A percentile compares a stretch with the other conserved stretches of the same genome.
Evolutionary conservation across 805 yeast genomes (phyloP).

Genomic region (Saturnispora hagleri): DNA sequence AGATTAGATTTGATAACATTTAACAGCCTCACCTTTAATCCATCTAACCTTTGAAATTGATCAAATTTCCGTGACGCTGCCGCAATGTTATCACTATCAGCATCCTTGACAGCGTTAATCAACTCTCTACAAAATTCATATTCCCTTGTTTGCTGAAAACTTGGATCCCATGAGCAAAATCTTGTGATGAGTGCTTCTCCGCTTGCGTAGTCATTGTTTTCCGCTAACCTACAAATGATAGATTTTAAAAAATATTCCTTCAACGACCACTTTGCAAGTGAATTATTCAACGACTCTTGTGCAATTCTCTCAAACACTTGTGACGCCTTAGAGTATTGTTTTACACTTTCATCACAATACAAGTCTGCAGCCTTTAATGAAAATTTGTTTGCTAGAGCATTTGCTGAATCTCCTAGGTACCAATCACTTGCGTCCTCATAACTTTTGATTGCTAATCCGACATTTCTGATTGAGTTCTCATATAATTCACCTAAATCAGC

Average conservation of each 20-base stretch:
- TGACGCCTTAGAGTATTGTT: constrained; percentile 68
- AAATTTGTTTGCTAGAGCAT: constrained; percentile 82
- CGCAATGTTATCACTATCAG: constrained; percentile 70
- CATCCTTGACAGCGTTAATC: constrained; percentile 65
- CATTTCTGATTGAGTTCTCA: constrained; percentile 65
- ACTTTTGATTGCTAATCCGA: constrained; percentile 57
- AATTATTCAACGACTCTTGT: constrained; percentile 62
- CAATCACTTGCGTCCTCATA: constrained; percentile 95
- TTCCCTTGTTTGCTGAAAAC: constrained; percentile 71
- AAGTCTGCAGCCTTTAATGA: constrained; percentile 85
- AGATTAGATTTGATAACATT: constrained; percentile 61
- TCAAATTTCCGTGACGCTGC: constrained; percentile 74
- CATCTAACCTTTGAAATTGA: constrained; percentile 80
- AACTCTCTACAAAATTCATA: constrained; percentile 56
- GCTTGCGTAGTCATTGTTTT: constrained; percentile 70
- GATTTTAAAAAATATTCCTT: constrained; percentile 87
- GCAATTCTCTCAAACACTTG: constrained; percentile 72
- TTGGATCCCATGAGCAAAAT: constrained; percentile 62
- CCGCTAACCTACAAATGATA: constrained; percentile 73
- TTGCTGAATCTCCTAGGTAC: constrained; percentile 89
- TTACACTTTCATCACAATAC: constrained; percentile 51
- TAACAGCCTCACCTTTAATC: constrained; percentile 78
- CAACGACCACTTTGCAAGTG: constrained; percentile 78
- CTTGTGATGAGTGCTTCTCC: constrained; percentile 64
- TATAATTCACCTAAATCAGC: constrained; percentile 83